phyloP scores from a whole-genome alignment of 2,329 filamentous ascomycete species.

The Fusarium sp. region DNA sequence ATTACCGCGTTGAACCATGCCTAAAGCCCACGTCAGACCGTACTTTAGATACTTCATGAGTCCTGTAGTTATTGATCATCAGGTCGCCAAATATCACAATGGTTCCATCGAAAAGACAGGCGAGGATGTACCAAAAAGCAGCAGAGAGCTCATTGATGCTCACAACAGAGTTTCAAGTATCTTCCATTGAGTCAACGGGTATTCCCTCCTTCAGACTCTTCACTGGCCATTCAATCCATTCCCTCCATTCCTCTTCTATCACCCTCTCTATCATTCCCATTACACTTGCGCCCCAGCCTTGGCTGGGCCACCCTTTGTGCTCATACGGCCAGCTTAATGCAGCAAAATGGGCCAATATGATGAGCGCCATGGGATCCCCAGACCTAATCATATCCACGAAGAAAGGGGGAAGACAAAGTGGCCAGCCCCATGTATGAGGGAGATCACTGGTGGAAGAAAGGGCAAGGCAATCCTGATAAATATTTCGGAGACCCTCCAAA shows the following conservation, averaged over 20 bases:
- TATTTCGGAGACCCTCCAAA: background rate
- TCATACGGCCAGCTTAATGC: background rate
- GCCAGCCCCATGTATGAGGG: background rate
- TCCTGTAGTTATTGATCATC: no score
- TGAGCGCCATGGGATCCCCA: background rate
- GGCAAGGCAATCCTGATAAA: background rate
- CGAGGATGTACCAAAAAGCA: background rate
- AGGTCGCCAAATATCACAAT: no score
- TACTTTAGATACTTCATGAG: no score
- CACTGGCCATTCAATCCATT: background rate
- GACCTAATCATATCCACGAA: background rate
- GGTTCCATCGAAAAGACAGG: background rate
- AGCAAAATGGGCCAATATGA: background rate
- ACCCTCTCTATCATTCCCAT: background rate
- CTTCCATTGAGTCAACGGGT: background rate
- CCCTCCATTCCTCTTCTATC: background rate
- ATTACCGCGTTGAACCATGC: no score
- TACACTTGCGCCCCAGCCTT: background rate
- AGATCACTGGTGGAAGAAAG: background rate
- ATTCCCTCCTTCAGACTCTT: background rate
- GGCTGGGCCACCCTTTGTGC: background rate
- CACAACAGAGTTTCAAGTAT: background rate
- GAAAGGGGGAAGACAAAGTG: background rate
- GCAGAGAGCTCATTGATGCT: background rate
- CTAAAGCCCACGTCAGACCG: no score